Evolutionary conservation across 2,329 filamentous ascomycete genomes (phyloP), one percentile per base, ranked within the genome.

Genomic region (Ophiostoma perfectum): DNA sequence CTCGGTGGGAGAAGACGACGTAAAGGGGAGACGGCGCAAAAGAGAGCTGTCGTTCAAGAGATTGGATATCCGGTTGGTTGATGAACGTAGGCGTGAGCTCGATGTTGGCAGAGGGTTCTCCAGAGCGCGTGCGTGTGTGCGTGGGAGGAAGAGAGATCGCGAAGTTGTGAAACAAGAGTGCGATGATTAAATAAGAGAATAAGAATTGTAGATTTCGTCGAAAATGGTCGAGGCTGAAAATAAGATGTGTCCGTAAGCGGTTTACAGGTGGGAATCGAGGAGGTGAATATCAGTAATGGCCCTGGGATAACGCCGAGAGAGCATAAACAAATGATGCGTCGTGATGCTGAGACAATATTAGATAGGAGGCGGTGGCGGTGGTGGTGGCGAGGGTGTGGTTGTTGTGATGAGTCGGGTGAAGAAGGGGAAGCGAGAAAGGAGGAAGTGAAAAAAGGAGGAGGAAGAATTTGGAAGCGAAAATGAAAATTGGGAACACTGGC

Each of bases 401-500:
- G 27, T 18, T 16, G 66, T 41, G 52, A 41, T 44, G 52, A 27
- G 60, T 42, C 39, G 60, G 60, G 60, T 63, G 60, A 63, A 62
- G 58, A 41, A 60, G 58, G 58, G 36, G 38, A n/a, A 42, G 42
- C 39, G 60, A 62, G 36, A n/a, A 42, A 63, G 60, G 60, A 62
- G 36, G 60, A 42, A 62, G 41, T 47, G 49, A 14, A 67, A 65
- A 68, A 66, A 66, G 60, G 67, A 65, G 60, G 52, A 62, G 12
- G 60, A 67, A 70, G 64, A 67, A 38, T 65, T 38, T 41, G 69
- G 60, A 38, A n/a, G n/a, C 42, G 55, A 66, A 66, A 67, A 63
- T 58, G 63, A 68, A 68, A 68, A 65, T 70, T 64, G 66, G 64
- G 49, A 60, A 63, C 49, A 60, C 45, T 70, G 64, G 66, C 64